These are phyloP conservation scores for Dalbergia cultrata DNA, from an alignment of 306 rosid species.

Conservation along the genomic window DNA sequence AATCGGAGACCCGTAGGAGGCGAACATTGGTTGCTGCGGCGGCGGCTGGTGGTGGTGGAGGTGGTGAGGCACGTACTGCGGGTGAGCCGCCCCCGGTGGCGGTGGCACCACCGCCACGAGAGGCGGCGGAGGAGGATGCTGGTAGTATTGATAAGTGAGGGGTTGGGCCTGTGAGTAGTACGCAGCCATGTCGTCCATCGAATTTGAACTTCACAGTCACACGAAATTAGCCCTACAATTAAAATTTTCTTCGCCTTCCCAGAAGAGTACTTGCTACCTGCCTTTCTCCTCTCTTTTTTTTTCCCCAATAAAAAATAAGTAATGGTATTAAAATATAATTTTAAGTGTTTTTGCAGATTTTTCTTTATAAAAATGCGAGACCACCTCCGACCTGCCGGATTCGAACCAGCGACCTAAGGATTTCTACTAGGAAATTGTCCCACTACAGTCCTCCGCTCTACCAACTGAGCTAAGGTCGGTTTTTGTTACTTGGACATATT, in stretches of 20 bases:
- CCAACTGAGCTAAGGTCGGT: too few relatives aligned
- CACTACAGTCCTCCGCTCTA: too few relatives aligned
- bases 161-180: slow-evolving; percentile 75
- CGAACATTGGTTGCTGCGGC: slow-evolving; percentile 48
- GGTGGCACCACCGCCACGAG: slow-evolving; percentile 53
- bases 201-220: slow-evolving; percentile 20
- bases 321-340: too few relatives aligned
- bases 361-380: too few relatives aligned
- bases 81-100: slow-evolving; percentile 54
- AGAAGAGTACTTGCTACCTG: background rate
- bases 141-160: slow-evolving; percentile 68
- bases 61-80: slow-evolving; percentile 43
- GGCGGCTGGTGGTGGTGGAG: slow-evolving; percentile 47
- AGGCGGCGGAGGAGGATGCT: slow-evolving; percentile 53
- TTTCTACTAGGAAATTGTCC: too few relatives aligned
- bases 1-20: slow-evolving; percentile 55
- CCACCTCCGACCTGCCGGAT: too few relatives aligned
- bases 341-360: too few relatives aligned
- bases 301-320: too few relatives aligned
- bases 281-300: background rate
- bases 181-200: slow-evolving; percentile 86
- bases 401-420: too few relatives aligned
- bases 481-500: too few relatives aligned
- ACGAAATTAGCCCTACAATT: slow-evolving; percentile 43
- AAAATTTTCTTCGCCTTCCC: background rate